Evolutionary conservation across 441 rosid species (phyloP), one percentile per base, ranked within the genome.

Genomic region (Pelargonium australe): DNA sequence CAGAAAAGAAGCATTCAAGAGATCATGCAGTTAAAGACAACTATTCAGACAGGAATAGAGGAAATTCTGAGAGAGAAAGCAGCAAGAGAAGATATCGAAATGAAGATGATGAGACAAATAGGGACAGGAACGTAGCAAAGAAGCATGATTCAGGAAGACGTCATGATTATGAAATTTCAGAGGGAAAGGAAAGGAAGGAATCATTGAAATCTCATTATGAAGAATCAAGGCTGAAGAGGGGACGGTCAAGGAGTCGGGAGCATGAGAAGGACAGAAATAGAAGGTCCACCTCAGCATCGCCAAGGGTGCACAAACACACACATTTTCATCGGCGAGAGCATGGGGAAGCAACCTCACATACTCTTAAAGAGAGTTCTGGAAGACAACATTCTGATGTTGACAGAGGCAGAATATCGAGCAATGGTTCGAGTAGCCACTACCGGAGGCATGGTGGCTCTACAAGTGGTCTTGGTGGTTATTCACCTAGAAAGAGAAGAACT

Each of bases 401-500:
- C 66, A 78, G 76, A 73, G 83, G 70, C 69, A 83, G 73, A 68
- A 60, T 62, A 68, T 63, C 71, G 0, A 79, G 79, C 70, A 85
- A 85, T 77, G 88, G 84, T 65, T 82, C 80, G 40, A 77, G 79
- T 75, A 78, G 78, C 73, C 86, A 88, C 71, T 77, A 78, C 75
- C 82, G 74, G 76, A 68, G 84, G 76, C 87, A 83, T 70, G 78
- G 76, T 73, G 79, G 79, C 61, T 81, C 83, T 69, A 71, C 75
- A 19, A 94, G 97, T 77, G 87, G 94, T 64, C 90, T 94, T 70
- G 96, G 97, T 72, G 96, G 97, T 68, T 91, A 91, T 80, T 91
- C 96, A 16, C 97, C 99, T 23, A 86, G 95, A 78, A 91, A 88
- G 83, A 88, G 94, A 74, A 91, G 82, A 79, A 80, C 79, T 63